Base-by-base conservation (phyloP, 306 rosid species). In the Rubus idaeus region DNA sequence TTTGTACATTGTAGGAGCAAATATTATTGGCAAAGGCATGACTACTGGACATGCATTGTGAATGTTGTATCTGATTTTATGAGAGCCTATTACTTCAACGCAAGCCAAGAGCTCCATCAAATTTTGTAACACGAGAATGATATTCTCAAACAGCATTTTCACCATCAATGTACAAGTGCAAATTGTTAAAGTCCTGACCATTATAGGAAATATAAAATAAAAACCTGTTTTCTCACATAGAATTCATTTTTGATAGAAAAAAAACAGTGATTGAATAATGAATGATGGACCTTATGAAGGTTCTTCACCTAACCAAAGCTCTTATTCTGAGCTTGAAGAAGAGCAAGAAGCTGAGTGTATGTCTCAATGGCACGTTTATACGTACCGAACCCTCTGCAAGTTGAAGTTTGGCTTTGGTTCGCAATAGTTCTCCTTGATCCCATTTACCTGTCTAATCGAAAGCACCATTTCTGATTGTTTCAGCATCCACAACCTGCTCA, bases 361-460 rank as follows among this genome's bases (percentile, higher is more conserved):
- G 89, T 92, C 23, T 84, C 91, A 75, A 88, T 80, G 79, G 94
- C 97, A 78, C 86, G 80, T 74, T 71, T 86, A 69, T 92, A n/a
- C n/a, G n/a, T n/a, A 80, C 77, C 83, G 88, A 94, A 75, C 89
- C 96, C 83, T 92, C 96, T 1, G 90, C 92, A 71, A 86, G 76
- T 83, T 87, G 85, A 78, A 96, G 88, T 85, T 92, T 92, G 58
- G 97, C 99, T 88, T 91, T 96, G 55, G 94, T 91, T 74, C 88
- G 85, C 86, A 91, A 83, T 76, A 91, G 74, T 68, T 86, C 88
- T 72, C 94, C 97, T 89, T 87, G 98, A 73, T 96, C 96, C 99
- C 99, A 96, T 85, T 82, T 91, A 70, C 90, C 96, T 39, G 97
- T 89, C 82, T 90, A 91, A 79, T 92, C 93, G 85, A 96, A 84